phyloP scores from a whole-genome alignment of 495 filamentous ascomycete genomes.

The Penicillium riverlandense region DNA sequence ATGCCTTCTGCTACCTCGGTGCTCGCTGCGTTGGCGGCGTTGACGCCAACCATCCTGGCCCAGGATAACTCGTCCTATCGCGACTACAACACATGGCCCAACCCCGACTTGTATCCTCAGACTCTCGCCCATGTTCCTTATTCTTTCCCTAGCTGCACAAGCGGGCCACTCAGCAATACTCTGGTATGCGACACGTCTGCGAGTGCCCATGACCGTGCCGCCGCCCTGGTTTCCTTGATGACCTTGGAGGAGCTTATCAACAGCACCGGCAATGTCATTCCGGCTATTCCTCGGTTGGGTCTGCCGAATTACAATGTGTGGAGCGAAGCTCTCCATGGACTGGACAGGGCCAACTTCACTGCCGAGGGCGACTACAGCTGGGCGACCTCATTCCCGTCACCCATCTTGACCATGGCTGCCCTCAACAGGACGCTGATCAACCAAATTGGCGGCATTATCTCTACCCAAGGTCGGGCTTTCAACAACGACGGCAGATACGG shows the following conservation, averaged over 20 bases:
- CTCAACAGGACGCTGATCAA: constrained; percentile 55
- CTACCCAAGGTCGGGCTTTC: constrained; percentile 61
- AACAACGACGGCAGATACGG: constrained; percentile 52
- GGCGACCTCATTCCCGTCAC: constrained; percentile 56
- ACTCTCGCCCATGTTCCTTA: constrained; percentile 15
- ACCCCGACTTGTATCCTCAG: constrained; percentile 19
- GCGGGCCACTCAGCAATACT: constrained; percentile 23
- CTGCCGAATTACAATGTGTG: constrained; percentile 46
- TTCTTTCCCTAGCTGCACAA: constrained; percentile 28
- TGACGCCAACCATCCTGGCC: constrained; percentile 17
- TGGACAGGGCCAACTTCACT: constrained; percentile 47
- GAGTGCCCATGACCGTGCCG: constrained; percentile 38
- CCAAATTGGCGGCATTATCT: constrained; percentile 48
- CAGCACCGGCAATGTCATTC: constrained; percentile 46
- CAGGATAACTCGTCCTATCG: constrained; percentile 24
- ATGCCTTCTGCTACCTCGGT: constrained; percentile 1
- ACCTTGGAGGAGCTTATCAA: constrained; percentile 51
- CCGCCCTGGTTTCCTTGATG: constrained; percentile 32
- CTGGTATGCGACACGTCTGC: constrained; percentile 43
- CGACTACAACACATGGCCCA: constrained; percentile 16
- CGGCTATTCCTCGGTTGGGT: constrained; percentile 50
- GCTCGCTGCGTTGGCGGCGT: constrained; percentile 18
- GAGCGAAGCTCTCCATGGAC: constrained; percentile 50
- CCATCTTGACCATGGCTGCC: constrained; percentile 52
- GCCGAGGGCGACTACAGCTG: constrained; percentile 45